phyloP scores from a whole-genome alignment of 2,329 filamentous ascomycete species.

The Neocucurbitaria cava region DNA sequence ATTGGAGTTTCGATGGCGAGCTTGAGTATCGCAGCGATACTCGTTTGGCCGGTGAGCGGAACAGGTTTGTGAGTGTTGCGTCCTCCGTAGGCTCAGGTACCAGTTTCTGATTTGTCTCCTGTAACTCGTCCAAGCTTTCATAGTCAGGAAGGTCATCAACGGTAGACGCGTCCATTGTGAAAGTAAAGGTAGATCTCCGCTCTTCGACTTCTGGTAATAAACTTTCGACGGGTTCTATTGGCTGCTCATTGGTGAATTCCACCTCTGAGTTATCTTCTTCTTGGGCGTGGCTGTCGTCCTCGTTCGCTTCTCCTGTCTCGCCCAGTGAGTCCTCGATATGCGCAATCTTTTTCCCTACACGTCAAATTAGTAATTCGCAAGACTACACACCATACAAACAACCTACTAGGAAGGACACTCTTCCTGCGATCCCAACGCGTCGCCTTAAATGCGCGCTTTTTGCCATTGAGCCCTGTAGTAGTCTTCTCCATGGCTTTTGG shows the following conservation, averaged over 20 bases:
- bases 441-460: conserved; percentile 41
- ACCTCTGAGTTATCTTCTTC: conserved; percentile 21
- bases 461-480: conserved; percentile 23
- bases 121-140: conserved; percentile 10
- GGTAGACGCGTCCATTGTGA: conserved; percentile 18
- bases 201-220: conserved; percentile 5
- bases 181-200: conserved; percentile 25
- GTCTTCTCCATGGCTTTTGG: conserved; percentile 40
- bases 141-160: conserved; percentile 9
- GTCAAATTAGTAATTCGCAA: conserved; percentile 15
- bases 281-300: conserved; percentile 16
- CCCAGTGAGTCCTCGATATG: conserved; percentile 1
- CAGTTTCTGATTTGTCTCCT: conserved; percentile 1
- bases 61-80: conserved; percentile 27
- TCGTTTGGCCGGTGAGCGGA: conserved; percentile 28
- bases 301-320: conserved; percentile 14
- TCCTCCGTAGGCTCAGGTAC: conserved; percentile 19
- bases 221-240: neutral
- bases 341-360: conserved; percentile 34
- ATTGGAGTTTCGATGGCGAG: conserved; percentile 21
- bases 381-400: neutral
- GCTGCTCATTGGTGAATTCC: conserved; percentile 2
- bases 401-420: conserved; percentile 44
- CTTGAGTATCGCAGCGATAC: neutral
- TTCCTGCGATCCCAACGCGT: conserved; percentile 48